Base-by-base conservation (phyloP, 2,329 filamentous ascomycete genomes). In the Ophiostoma ips region DNA sequence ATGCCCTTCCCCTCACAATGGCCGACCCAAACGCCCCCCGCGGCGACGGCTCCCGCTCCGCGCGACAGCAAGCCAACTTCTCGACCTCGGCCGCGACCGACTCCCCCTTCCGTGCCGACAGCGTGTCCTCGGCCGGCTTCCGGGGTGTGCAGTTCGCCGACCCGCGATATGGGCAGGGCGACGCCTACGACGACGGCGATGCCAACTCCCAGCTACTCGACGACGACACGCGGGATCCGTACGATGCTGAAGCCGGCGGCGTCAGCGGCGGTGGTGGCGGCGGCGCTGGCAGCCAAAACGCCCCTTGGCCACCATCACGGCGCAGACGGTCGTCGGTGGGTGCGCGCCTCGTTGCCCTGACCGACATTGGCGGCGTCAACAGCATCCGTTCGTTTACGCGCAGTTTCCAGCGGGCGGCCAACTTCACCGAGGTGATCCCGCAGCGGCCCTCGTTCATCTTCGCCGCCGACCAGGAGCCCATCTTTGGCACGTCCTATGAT, bases 371-470 rank as follows among this genome's bases (percentile, higher is more conserved):
- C 56, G 90, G 90, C 47, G 83, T 89, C 54, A 96, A 96, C 70
- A 94, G 86, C 65, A 84, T 96, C 59, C 83, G 92, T 61, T 94
- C 89, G 60, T 96, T 96, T 63, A 86, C 89, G 41, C 79, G 84
- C 53, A 94, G 87, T 58, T 95, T 88, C 84, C 87, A 90, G 66
- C 81, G 90, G 63, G 90, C 90, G 35, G 87, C 88, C 24, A 83
- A 76, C 51, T 96, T 96, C 65, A 77, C 80, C 55, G 89, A 95
- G 64, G 86, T 95, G 57, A 82, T 92, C 33, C 87, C 87, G 5
- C 81, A 85, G 50, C 78, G 81, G 15, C 80, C 81, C 13, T 83
- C 85, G 33, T 87, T 94, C 62, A 71, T 86, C 49, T 75, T 80
- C 55, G 73, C 74, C 2, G 71, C 76, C 38, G 77, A 79, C 40